These are phyloP conservation scores for Coniferiporia weirii DNA, from an alignment of 1,284 basidiomycete species.

Conservation along the genomic window DNA sequence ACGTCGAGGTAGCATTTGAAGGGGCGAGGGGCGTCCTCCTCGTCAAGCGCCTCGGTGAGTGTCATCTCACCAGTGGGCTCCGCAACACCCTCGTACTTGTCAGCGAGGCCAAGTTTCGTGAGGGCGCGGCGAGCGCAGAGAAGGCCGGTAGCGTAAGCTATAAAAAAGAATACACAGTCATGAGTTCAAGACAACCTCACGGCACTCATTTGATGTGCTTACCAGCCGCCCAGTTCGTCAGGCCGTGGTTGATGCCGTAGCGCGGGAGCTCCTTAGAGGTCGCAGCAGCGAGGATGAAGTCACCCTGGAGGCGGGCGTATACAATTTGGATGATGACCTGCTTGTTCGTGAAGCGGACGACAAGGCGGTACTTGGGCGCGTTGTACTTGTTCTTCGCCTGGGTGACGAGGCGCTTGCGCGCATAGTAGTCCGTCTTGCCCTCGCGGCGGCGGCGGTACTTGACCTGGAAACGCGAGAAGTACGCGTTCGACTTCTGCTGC, in stretches of 20 bases:
- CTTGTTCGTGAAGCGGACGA: conserved; percentile 96
- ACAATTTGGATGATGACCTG: conserved; percentile 91
- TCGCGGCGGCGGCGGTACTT: conserved; percentile 94
- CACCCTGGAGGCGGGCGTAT: conserved; percentile 96
- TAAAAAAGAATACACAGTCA: neutral
- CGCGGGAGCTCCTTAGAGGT: conserved; percentile 89
- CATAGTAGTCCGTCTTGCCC: conserved; percentile 99
- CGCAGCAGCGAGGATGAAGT: conserved; percentile 87
- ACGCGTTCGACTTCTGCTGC: conserved; percentile 83
- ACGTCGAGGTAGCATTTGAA: conserved; percentile 99
- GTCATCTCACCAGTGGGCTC: conserved; percentile 89
- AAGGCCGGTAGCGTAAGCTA: conserved; percentile 97
- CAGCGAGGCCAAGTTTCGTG: conserved; percentile 92
- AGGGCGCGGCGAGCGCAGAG: conserved; percentile 93
- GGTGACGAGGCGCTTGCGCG: conserved; percentile 90
- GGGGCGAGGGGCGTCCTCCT: conserved; percentile 92
- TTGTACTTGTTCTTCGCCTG: conserved; percentile 99
- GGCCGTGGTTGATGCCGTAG: conserved; percentile 97
- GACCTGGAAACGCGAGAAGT: conserved; percentile 98
- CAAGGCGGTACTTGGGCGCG: conserved; percentile 96
- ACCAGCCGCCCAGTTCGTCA: conserved; percentile 98
- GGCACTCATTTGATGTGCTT: conserved; percentile 19
- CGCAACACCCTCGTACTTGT: conserved; percentile 96
- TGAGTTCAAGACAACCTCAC: neutral
- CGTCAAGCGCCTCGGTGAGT: conserved; percentile 81